Percentiles rank a stretch among this genome's conserved stretches.
Evolutionary conservation across 257 asterid genomes (phyloP).

Genomic region (Plantago major): DNA sequence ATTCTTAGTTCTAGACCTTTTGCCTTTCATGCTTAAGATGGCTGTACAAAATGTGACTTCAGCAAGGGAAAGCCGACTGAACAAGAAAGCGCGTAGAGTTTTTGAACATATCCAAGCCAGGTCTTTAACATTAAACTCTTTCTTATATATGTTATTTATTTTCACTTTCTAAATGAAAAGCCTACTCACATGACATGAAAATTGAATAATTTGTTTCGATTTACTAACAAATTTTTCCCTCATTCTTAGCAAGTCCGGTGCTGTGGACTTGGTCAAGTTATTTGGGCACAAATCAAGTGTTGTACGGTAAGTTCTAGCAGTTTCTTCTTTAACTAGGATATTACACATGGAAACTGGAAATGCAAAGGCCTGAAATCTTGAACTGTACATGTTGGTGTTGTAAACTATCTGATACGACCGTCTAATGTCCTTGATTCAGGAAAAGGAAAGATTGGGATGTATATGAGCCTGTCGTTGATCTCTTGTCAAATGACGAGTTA

Average conservation of each 20-base stretch:
- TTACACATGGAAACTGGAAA: neutral
- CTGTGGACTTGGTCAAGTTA: conserved; percentile 79
- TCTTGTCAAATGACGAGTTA: conserved; percentile 73
- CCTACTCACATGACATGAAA: neutral
- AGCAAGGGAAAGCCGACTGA: conserved; percentile 81
- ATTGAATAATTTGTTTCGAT: conserved; percentile 6
- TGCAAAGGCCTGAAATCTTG: neutral
- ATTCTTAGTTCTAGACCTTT: conserved; percentile 6
- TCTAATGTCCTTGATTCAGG: conserved; percentile 30
- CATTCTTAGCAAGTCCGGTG: conserved; percentile 63
- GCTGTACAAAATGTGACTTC: conserved; percentile 88
- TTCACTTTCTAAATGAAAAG: neutral
- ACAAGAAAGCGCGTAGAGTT: conserved; percentile 79
- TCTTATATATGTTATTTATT: neutral
- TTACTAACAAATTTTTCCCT: conserved; percentile 15
- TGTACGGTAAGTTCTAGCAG: conserved; percentile 42
- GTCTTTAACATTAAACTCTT: conserved; percentile 24
- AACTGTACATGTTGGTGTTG: neutral
- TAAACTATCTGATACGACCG: neutral
- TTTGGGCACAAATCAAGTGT: conserved; percentile 78
- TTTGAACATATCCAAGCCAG: conserved; percentile 64
- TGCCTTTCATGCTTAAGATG: conserved; percentile 40
- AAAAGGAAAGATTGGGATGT: conserved; percentile 86
- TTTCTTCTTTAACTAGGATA: neutral
- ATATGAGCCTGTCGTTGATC: conserved; percentile 76